These are phyloP conservation scores for Lactarius hatsudake DNA, from an alignment of 768 basidiomycete genomes.

Conservation along the genomic window DNA sequence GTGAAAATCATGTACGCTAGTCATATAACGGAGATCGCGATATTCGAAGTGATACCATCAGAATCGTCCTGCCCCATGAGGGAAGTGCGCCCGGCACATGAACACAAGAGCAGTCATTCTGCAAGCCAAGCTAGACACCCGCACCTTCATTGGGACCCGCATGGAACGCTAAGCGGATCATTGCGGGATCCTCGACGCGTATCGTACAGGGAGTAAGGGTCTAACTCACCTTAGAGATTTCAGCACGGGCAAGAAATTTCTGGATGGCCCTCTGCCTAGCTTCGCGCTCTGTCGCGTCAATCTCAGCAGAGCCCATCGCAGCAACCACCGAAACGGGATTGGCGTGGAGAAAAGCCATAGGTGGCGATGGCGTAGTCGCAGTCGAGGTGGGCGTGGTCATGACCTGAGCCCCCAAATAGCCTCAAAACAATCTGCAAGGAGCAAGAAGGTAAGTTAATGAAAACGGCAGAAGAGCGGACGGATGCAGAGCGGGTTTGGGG, in stretches of 20 bases:
- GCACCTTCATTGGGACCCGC: not conserved
- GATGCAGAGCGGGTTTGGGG: constrained; percentile 6
- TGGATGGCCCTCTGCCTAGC: constrained; percentile 64
- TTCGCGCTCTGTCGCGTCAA: constrained; percentile 48
- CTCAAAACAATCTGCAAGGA: not conserved
- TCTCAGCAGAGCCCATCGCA: constrained; percentile 38
- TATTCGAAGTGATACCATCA: constrained; percentile 3
- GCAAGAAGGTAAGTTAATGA: not conserved
- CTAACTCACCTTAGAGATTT: constrained; percentile 71
- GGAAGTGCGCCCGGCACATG: not conserved
- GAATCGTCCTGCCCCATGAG: not conserved
- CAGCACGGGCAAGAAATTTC: constrained; percentile 76
- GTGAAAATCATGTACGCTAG: constrained; percentile 17
- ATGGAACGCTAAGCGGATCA: constrained; percentile 19
- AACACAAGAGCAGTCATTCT: not conserved
- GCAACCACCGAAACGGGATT: constrained; percentile 37
- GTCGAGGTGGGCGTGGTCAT: constrained; percentile 84
- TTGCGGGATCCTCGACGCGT: constrained; percentile 25
- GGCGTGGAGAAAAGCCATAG: constrained; percentile 57
- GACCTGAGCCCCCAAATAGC: not conserved
- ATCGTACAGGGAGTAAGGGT: constrained; percentile 26
- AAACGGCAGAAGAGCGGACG: not conserved
- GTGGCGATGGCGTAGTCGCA: constrained; percentile 79
- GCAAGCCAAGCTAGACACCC: not conserved
- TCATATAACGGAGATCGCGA: not conserved